Evolutionary conservation across 2,329 filamentous ascomycete genomes (phyloP), one percentile per base, ranked within the genome.

Genomic region (Fonsecaea erecta): DNA sequence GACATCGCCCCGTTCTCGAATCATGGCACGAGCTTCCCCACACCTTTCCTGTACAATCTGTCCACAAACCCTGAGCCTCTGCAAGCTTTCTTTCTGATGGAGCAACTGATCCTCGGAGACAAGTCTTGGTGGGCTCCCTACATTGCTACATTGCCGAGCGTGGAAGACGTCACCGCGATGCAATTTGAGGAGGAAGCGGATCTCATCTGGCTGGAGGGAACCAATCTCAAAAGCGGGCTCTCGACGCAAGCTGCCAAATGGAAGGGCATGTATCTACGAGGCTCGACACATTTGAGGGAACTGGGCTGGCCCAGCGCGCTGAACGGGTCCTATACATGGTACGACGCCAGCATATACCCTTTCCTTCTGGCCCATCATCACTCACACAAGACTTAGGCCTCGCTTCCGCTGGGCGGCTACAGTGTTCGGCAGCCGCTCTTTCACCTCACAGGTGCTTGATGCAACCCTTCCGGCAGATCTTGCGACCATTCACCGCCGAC

Each of bases 101-200:
- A 88, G 66, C 86, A 93, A 74, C 88, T 86, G 72, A 79, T 92
- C 34, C 76, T 83, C 1, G 85, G 84, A 1, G 62, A 76, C 1
- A 72, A 81, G 1, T 90, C 89, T 0, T 86, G 85, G 70, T 93
- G 90, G 90, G 82, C 80, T 74, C 83, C 87, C 1, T 93, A 93
- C 75, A 85, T 92, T 68, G 77, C 78, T 9, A 84, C 85, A 0
- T 80, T 93, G 0, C 89, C 90, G 1, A 85, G 86, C 65, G 88
- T 88, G 0, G 81, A 83, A 9, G 77, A 86, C 1, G 83, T 90
- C 79, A 80, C 78, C 0, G 82, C 89, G 14, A 86, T 88, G 3
- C 80, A 88, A 0, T 88, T 87, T 70, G 92, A 89, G 84, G 80
- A 83, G 0, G 80, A 83, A 2, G 83, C 85, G 14, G 89, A 91